Evolutionary conservation across 768 basidiomycete species (phyloP).

Genomic region (Auriscalpium microsporum): DNA sequence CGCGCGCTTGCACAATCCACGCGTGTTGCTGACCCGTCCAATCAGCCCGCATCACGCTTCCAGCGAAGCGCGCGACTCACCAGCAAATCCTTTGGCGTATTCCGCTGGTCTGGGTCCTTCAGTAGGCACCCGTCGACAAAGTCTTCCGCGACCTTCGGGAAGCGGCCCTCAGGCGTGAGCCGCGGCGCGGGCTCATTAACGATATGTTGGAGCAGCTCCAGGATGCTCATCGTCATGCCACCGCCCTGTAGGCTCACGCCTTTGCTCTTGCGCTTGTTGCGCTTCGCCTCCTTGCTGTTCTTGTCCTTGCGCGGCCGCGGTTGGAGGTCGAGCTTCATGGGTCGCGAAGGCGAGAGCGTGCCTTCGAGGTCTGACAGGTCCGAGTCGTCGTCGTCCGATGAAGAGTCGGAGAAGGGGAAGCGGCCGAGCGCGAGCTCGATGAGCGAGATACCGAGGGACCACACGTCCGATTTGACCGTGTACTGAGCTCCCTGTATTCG

Average conservation of each 20-base stretch:
- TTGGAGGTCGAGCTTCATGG: conserved; percentile 42
- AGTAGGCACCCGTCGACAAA: conserved; percentile 87
- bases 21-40: conserved; percentile 46
- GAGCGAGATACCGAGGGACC: conserved; percentile 95
- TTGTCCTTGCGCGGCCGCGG: conserved; percentile 20
- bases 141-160: conserved; percentile 64
- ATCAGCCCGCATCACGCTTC: neutral
- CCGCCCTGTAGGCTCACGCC: conserved; percentile 92
- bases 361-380: conserved; percentile 73
- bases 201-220: conserved; percentile 95
- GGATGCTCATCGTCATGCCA: conserved; percentile 95
- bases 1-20: conserved; percentile 63
- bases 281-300: conserved; percentile 46
- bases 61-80: conserved; percentile 33
- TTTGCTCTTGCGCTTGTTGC: conserved; percentile 80
- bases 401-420: conserved; percentile 89
- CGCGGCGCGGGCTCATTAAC: conserved; percentile 96
- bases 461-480: conserved; percentile 98
- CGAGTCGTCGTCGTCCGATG: conserved; percentile 63
- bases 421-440: conserved; percentile 95
- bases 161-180: conserved; percentile 66
- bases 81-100: conserved; percentile 81
- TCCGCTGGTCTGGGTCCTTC: conserved; percentile 81
- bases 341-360: conserved; percentile 68
- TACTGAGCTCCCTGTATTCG: conserved; percentile 98